These are phyloP conservation scores for Torrubiellomyces zombiae DNA, from an alignment of 2,329 filamentous ascomycete species.

Conservation along the genomic window DNA sequence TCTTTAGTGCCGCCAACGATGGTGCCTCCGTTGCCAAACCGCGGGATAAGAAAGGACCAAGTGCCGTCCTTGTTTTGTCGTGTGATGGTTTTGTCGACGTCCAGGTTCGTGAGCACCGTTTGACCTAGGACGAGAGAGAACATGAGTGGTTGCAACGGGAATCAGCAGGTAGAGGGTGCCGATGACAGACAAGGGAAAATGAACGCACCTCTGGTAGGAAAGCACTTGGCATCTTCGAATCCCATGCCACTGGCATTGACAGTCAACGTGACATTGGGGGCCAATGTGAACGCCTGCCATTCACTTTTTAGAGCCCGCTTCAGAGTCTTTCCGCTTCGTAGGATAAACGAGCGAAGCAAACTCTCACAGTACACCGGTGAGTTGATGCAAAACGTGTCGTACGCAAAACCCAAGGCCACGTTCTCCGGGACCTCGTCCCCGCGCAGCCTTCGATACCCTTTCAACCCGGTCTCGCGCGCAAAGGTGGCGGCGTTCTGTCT, in stretches of 20 bases:
- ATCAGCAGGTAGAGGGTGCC: neutral
- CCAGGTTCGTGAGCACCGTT: slow-evolving; percentile 20
- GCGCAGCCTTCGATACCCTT: slow-evolving; percentile 12
- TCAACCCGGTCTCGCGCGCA: slow-evolving; percentile 11
- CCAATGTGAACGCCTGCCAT: slow-evolving; percentile 14
- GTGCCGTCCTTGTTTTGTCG: slow-evolving; percentile 44
- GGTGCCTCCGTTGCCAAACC: slow-evolving; percentile 43
- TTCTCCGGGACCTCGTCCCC: slow-evolving; percentile 21
- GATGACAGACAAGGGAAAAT: neutral
- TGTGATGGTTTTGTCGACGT: slow-evolving; percentile 29
- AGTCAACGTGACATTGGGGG: slow-evolving; percentile 9
- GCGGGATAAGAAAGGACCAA: slow-evolving; percentile 45
- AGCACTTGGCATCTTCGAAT: slow-evolving; percentile 15
- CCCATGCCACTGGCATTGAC: slow-evolving; percentile 19
- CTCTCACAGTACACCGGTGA: slow-evolving; percentile 33
- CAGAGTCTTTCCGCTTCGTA: slow-evolving; percentile 14
- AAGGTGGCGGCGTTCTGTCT: slow-evolving; percentile 13
- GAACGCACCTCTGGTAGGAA: slow-evolving; percentile 15
- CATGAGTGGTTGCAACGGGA: slow-evolving; percentile 3
- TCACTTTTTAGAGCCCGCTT: slow-evolving; percentile 12
- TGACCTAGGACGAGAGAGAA: slow-evolving; percentile 13
- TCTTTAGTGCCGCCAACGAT: slow-evolving; percentile 50
- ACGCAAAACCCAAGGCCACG: slow-evolving; percentile 30
- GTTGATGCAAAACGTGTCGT: slow-evolving; percentile 37
- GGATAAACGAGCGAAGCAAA: slow-evolving; percentile 15